phyloP scores from a whole-genome alignment of 1,139 yeast species.

The Debaryomycetaceae sp. region DNA sequence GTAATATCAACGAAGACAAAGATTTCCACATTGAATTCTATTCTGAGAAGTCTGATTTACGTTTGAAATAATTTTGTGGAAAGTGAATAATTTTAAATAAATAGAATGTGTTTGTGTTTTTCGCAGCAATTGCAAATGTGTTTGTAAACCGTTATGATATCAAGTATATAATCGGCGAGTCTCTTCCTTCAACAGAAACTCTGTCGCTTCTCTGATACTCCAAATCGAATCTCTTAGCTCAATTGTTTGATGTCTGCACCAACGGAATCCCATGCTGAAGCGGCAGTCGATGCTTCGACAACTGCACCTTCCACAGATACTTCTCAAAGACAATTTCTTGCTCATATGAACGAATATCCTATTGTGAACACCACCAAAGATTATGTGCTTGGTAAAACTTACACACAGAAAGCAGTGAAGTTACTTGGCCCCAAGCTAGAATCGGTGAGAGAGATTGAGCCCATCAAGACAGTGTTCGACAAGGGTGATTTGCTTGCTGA shows the following conservation, averaged over 20 bases:
- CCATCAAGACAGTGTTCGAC: conserved; percentile 22
- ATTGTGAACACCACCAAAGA: conserved; percentile 17
- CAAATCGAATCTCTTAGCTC: conserved; percentile 1
- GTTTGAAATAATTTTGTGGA: not conserved
- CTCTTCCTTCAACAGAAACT: not conserved
- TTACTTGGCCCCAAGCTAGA: conserved; percentile 14
- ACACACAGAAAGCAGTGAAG: conserved; percentile 10
- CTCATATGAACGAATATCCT: conserved; percentile 25
- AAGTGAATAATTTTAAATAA: not conserved
- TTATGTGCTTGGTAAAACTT: conserved; percentile 18
- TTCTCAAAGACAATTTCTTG: conserved; percentile 8
- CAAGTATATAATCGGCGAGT: not conserved
- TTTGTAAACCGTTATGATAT: conserved; percentile 1
- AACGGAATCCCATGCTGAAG: not conserved
- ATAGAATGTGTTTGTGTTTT: conserved; percentile 1
- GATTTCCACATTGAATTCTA: not conserved
- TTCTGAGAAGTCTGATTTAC: not conserved
- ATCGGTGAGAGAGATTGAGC: conserved; percentile 20
- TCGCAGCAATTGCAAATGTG: not conserved
- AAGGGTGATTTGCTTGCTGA: conserved; percentile 31
- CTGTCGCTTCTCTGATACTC: not conserved
- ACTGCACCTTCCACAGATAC: not conserved
- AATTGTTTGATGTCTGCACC: not conserved
- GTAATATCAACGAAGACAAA: not conserved
- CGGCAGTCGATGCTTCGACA: conserved; percentile 1